Evolutionary conservation across 2,329 filamentous ascomycete species (phyloP), one percentile per base, ranked within the genome.

Genomic region (Akanthomyces dipterigenus): DNA sequence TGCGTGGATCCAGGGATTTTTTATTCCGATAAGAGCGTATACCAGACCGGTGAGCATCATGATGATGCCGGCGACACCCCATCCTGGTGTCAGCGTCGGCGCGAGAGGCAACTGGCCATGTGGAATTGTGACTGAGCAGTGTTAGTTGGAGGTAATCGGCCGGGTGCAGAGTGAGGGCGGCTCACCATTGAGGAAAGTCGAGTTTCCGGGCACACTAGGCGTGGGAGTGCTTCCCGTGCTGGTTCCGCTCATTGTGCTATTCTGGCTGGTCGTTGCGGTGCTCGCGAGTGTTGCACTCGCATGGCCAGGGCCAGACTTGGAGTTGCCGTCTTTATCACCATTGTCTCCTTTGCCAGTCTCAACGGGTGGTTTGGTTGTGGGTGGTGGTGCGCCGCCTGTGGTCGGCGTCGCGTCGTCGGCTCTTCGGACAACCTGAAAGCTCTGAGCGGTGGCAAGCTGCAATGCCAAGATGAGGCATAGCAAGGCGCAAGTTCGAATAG

Each of bases 21-120:
- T 93, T 69, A 96, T 91, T 1, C 93, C 93, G 66, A 96, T 82
- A 22, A 96, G 74, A 8, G 85, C 82, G 70, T 95, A 88, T 7
- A 84, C 77, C 9, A 82, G 69, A n/a, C 93, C 93, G 9, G 87
- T 84, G 4, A 86, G 70, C 48, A 98, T 80, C 63, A 98, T 79
- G 55, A 97, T 78, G 22, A 88, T 83, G 26, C 93, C 93, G 38
- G 87, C 87, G 54, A 97, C 83, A 3, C 86, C 90, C 75, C 91
- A 87, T 45, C 88, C 91, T 3, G 93, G 92, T 2, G 91, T 96
- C 53, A 98, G 80, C 60, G 73, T 75, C 0, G 93, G 92, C 26
- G 83, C 69, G 38, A 96, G 77, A 0, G 93, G 93, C 20, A 97
- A 80, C 55, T 82, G 71, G 50, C 80, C 81, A 5, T 69, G 71